Base-by-base conservation (phyloP, 2,329 filamentous ascomycete species). In the Penicillium sp. region DNA sequence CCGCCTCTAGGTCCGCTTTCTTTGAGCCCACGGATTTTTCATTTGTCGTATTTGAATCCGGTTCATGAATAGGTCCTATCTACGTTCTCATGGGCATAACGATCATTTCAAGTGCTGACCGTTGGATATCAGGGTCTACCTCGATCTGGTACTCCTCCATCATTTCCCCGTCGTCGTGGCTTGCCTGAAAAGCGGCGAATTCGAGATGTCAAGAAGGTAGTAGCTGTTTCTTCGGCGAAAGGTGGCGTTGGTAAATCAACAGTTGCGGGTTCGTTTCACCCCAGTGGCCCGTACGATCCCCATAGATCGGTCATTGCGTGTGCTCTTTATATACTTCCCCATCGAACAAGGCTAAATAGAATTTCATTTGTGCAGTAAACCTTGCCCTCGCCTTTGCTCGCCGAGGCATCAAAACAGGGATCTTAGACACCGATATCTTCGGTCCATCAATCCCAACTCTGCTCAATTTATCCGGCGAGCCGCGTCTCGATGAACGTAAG, bases 221-320 rank as follows among this genome's bases (percentile, higher is more conserved):
- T 98, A 50, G 90, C 90, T n/a, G 88, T 98, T 11, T 95, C 90
- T 4, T 97, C 90, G 1, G 93, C 93, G 11, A 98, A 98, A 66
- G 93, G 93, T 2, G 93, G 93, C n/a, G 93, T 98, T 0, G 93
- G 93, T 1, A 98, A 98, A 67, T 95, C 89, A 58, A 98, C 93
- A 6, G 83, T 97, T 39, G 85, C 91, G 50, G 86, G 88, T 88
- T 62, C 45, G 70, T 67, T 9, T 47, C 43, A 40, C 33, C 29
- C 11, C 36, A 24, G 11, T 28, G 33, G 18, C 34, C 27, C 34
- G 34, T 46, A 26, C 13, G 18, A 39, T 43, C 3, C 7, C n/a
- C 3, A 32, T 36, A 37, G 29, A 43, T 36, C 41, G 33, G 45
- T 34, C 12, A 25, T 26, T 18, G 24, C 24, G 18, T 25, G 7